Conservation (phyloP, 192 early-diverging fungal species). For the Pilaira anomala region DNA sequence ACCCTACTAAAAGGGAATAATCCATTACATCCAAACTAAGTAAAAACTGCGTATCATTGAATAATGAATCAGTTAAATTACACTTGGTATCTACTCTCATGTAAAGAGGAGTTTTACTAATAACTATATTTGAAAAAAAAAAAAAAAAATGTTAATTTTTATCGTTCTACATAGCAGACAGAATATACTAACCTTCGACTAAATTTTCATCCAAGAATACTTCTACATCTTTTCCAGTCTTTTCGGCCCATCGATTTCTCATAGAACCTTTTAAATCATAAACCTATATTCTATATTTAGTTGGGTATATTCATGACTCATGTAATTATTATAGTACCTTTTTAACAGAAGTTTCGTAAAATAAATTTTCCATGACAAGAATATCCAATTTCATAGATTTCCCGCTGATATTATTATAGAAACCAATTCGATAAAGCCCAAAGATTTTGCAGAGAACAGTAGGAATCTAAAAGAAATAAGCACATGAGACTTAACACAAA, state of each 20-base stretch:
- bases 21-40: slow-evolving; percentile 95
- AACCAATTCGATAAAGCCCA: slow-evolving; percentile 88
- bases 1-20: slow-evolving; percentile 92
- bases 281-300: slow-evolving; percentile 42
- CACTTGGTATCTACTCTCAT: slow-evolving; percentile 87
- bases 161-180: background rate
- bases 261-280: slow-evolving; percentile 95
- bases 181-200: slow-evolving; percentile 62
- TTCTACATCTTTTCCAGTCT: slow-evolving; percentile 78
- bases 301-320: background rate
- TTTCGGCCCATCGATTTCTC: slow-evolving; percentile 89
- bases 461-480: slow-evolving; percentile 58
- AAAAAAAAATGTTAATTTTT: background rate
- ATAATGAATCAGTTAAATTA: slow-evolving; percentile 77
- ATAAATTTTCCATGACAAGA: slow-evolving; percentile 95
- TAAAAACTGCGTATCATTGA: slow-evolving; percentile 93
- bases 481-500: background rate
- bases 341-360: slow-evolving; percentile 74
- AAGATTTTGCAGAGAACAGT: slow-evolving; percentile 87
- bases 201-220: slow-evolving; percentile 95
- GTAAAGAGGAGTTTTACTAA: slow-evolving; percentile 84
- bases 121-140: slow-evolving; percentile 38
- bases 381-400: slow-evolving; percentile 84
- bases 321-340: slow-evolving; percentile 46
- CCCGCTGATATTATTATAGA: slow-evolving; percentile 75